Evolutionary conservation across 768 basidiomycete species (phyloP).

Genomic region (Auricularia cornea): DNA sequence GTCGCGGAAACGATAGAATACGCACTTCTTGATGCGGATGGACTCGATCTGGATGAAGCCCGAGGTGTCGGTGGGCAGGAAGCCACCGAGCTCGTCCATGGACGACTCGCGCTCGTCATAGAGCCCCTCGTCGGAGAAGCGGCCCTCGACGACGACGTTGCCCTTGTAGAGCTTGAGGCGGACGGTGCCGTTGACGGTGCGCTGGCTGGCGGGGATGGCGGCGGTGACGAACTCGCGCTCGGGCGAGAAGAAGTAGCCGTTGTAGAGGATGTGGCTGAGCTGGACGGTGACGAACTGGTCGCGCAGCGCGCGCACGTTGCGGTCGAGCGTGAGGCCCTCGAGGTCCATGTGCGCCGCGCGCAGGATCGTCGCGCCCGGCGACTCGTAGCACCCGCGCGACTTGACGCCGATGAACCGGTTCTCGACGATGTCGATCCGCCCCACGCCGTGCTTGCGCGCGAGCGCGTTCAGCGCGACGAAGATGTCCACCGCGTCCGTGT

Average conservation of each 20-base stretch:
- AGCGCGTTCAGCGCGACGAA: conserved; percentile 87
- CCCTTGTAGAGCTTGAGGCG: conserved; percentile 92
- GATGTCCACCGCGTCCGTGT: conserved; percentile 92
- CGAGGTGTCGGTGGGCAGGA: conserved; percentile 90
- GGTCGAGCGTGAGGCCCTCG: conserved; percentile 95
- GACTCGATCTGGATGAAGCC: conserved; percentile 98
- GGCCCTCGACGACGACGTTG: conserved; percentile 89
- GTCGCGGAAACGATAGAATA: conserved; percentile 10
- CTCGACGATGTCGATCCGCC: conserved; percentile 97
- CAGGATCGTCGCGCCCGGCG: conserved; percentile 92
- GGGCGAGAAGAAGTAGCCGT: conserved; percentile 99
- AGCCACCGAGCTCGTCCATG: conserved; percentile 98
- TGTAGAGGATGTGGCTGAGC: conserved; percentile 88
- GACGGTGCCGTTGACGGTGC: conserved; percentile 92
- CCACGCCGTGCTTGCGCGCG: conserved; percentile 90
- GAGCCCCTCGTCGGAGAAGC: conserved; percentile 83
- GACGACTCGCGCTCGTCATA: conserved; percentile 94
- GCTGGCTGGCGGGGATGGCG: conserved; percentile 87
- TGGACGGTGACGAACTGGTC: conserved; percentile 93
- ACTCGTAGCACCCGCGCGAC: conserved; percentile 98
- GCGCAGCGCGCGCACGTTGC: conserved; percentile 88
- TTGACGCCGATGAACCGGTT: conserved; percentile 99
- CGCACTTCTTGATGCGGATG: conserved; percentile 95
- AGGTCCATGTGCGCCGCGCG: conserved; percentile 93
- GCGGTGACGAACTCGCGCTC: conserved; percentile 92